A percentile compares a stretch with the other conserved stretches of the same genome.
Evolutionary conservation across 78 protist genomes (phyloP).

Genomic region (Dictyostelium purpureum): DNA sequence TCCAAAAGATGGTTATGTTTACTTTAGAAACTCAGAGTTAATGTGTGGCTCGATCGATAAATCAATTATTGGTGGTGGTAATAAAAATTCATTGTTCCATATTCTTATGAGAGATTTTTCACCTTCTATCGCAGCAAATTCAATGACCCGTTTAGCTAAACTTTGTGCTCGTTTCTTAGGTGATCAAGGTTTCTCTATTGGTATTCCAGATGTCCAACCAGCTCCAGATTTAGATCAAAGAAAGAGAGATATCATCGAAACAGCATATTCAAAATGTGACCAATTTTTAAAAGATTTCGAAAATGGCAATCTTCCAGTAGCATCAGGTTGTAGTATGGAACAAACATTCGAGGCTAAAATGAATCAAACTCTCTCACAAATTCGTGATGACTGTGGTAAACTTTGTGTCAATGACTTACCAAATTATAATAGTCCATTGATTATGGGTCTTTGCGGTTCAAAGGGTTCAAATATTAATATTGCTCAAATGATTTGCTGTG

Average conservation of each 20-base stretch:
- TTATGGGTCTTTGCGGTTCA: slow-evolving; percentile 99
- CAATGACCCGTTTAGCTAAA: slow-evolving; percentile 97
- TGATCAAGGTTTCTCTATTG: slow-evolving; percentile 97
- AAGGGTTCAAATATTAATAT: slow-evolving; percentile 98
- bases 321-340: slow-evolving; percentile 95
- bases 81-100: slow-evolving; percentile 92
- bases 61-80: slow-evolving; percentile 88
- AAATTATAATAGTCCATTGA: slow-evolving; percentile 94
- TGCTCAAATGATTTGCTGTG: slow-evolving; percentile 99
- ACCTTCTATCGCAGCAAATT: slow-evolving; percentile 82
- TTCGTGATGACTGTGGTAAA: slow-evolving; percentile 96
- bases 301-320: slow-evolving; percentile 75
- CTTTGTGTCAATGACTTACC: slow-evolving; percentile 91
- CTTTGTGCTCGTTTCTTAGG: slow-evolving; percentile 64
- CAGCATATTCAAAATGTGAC: slow-evolving; percentile 81
- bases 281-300: slow-evolving; percentile 80
- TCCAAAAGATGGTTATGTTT: slow-evolving; percentile 92
- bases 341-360: slow-evolving; percentile 92
- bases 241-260: slow-evolving; percentile 87
- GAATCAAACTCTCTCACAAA: slow-evolving; percentile 88
- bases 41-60: slow-evolving; percentile 97
- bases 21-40: slow-evolving; percentile 87
- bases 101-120: slow-evolving; percentile 87
- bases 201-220: slow-evolving; percentile 98
- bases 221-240: slow-evolving; percentile 29